A percentile compares a stretch with the other conserved stretches of the same genome.
These are phyloP conservation scores for Psilocybe cubensis DNA, from an alignment of 768 basidiomycete species.

Conservation along the genomic window DNA sequence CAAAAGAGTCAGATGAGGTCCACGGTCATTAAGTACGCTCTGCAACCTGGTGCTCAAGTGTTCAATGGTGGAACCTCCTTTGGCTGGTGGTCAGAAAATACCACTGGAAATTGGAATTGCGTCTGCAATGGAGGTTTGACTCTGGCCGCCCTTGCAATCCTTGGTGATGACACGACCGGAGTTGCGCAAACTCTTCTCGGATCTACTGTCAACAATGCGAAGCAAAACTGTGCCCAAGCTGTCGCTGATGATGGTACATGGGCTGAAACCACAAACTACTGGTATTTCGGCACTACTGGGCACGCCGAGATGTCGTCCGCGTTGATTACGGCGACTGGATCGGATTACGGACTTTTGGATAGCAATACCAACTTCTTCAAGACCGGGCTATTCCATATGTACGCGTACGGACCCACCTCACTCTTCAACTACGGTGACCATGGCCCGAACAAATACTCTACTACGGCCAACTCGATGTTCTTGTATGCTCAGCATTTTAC, in stretches of 20 bases:
- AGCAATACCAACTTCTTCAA: conserved; percentile 70
- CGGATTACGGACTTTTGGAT: conserved; percentile 71
- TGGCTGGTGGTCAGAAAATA: conserved; percentile 81
- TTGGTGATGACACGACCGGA: conserved; percentile 81
- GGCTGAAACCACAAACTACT: conserved; percentile 93
- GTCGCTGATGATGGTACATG: conserved; percentile 81
- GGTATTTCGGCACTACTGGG: conserved; percentile 93
- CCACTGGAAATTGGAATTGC: conserved; percentile 97
- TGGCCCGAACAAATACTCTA: conserved; percentile 93
- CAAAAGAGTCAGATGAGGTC: conserved; percentile 72
- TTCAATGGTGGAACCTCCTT: conserved; percentile 44
- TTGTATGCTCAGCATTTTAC: conserved; percentile 75
- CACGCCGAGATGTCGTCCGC: conserved; percentile 89
- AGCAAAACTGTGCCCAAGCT: conserved; percentile 71
- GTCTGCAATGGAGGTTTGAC: conserved; percentile 93
- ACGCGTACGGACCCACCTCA: conserved; percentile 80
- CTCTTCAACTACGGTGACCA: conserved; percentile 85
- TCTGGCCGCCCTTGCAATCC: conserved; percentile 87
- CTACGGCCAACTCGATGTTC: conserved; percentile 89
- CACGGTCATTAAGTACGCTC: conserved; percentile 79
- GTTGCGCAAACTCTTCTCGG: conserved; percentile 67
- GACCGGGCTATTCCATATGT: conserved; percentile 92
- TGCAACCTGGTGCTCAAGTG: conserved; percentile 63
- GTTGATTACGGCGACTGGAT: conserved; percentile 85
- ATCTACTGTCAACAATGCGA: conserved; percentile 74